Base-by-base conservation (phyloP, 148 eudicot species). In the Agrostemma githago region DNA sequence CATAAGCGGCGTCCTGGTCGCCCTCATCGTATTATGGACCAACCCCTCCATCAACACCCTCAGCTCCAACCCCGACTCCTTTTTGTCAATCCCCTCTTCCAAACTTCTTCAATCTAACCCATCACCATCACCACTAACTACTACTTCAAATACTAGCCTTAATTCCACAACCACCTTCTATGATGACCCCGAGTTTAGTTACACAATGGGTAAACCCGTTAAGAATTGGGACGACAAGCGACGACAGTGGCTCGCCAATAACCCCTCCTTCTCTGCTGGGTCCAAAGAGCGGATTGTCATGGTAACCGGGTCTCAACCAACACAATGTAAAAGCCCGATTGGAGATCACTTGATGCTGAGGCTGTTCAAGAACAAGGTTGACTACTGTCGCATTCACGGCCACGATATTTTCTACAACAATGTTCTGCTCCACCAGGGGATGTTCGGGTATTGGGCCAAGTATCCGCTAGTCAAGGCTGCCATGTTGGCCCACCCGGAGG, bases 401-500 rank as follows among this genome's bases (percentile, higher is more conserved):
- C 82, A 84, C 71, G 96, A 87, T 16, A 70, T 92, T 5, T 92
- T 87, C 79, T 92, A 92, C 82, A 92, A 90, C 80, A 88, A 84
- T 40, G 91, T 82, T 5, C 67, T 92, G 64, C 78, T 92, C 12
- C 86, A 92, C 46, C 91, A 88, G 15, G 70, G 85, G 40, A 88
- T 92, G 95, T 74, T 69, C 75, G 69, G 85, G 5, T 92, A 58
- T 70, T 92, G 97, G 97, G 97, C 97, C 34, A 92, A 92, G 80
- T 82, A 85, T 59, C 88, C 97, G 21, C 76, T 70, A 15, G 82
- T 89, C 4, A 80, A 87, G 76, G 92, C 97, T 12, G 92, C 92
- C 43, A 92, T 92, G 97, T 69, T 89, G 79, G 95, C 97, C 74
- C 97, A 92, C 81, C 97, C 97, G 62, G 96, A 92, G 66, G 88